phyloP scores from a whole-genome alignment of 768 basidiomycete genomes.

The Xerocomellus amylosporus region DNA sequence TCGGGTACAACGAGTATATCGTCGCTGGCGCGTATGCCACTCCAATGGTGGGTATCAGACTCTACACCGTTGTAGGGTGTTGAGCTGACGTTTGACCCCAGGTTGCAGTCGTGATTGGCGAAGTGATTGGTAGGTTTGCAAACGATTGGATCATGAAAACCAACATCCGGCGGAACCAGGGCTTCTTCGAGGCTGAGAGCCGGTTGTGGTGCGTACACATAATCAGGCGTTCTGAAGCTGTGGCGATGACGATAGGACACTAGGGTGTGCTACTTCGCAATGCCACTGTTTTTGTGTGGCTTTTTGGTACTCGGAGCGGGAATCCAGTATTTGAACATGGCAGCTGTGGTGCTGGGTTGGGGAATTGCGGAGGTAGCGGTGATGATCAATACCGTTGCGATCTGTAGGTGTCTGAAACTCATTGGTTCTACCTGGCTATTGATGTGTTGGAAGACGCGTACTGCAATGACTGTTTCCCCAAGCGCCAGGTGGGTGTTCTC shows the following conservation, averaged over 20 bases:
- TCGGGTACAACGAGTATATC: conserved; percentile 41
- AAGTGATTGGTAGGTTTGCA: conserved; percentile 47
- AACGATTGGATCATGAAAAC: conserved; percentile 50
- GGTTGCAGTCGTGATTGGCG: conserved; percentile 51
- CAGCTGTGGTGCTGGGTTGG: conserved; percentile 42
- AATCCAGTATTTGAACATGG: conserved; percentile 31
- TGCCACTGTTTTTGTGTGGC: conserved; percentile 42
- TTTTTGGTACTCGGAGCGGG: conserved; percentile 42
- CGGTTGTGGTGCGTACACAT: conserved; percentile 36
- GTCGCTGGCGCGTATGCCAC: conserved; percentile 45
- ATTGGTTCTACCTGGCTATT: background rate
- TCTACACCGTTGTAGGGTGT: background rate
- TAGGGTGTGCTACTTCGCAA: conserved; percentile 39
- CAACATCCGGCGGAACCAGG: conserved; percentile 43
- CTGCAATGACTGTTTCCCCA: conserved; percentile 38
- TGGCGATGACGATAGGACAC: background rate
- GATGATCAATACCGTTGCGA: conserved; percentile 40
- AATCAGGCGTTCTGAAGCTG: rapidly evolving
- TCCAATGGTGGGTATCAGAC: conserved; percentile 36
- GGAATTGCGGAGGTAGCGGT: conserved; percentile 38
- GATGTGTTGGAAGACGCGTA: conserved; percentile 33
- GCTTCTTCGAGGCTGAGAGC: conserved; percentile 54
- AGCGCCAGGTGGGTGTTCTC: conserved; percentile 21
- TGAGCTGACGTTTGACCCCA: conserved; percentile 10
- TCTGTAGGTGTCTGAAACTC: conserved; percentile 28